A percentile compares a stretch with the other conserved stretches of the same genome.
Conservation (phyloP, 139 green algal genomes). For the Closterium sp. region DNA sequence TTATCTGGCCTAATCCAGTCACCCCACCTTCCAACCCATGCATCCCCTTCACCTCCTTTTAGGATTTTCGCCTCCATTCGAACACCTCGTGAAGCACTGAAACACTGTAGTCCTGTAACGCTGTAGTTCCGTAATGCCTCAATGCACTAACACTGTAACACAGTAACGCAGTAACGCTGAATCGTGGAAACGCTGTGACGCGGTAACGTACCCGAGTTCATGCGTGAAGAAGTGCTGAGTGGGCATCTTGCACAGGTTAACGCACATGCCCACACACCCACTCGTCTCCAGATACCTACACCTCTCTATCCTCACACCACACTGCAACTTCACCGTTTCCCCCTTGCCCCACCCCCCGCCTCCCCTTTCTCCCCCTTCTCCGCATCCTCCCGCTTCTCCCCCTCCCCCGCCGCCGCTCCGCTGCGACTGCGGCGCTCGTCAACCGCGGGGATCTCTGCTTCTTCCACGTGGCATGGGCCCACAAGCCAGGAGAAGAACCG, state of each 20-base stretch:
- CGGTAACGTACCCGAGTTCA: conserved; percentile 43
- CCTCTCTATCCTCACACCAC: conserved; percentile 66
- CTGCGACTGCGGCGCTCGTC: neutral
- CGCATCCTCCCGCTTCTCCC: neutral
- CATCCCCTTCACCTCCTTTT: neutral
- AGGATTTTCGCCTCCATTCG: neutral
- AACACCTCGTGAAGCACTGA: neutral
- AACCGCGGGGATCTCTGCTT: neutral
- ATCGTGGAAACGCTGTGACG: neutral
- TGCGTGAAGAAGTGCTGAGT: conserved; percentile 60
- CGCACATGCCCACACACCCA: conserved; percentile 54
- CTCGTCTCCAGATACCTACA: conserved; percentile 62
- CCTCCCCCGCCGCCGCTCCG: neutral
- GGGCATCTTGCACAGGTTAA: conserved; percentile 60
- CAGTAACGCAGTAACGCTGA: neutral
- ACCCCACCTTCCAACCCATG: neutral
- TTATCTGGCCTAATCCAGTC: no score
- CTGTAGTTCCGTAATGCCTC: neutral
- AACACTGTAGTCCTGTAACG: neutral
- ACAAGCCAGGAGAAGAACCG: conserved; percentile 78
- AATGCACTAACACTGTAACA: neutral
- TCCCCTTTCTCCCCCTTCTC: neutral
- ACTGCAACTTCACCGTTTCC: conserved; percentile 38
- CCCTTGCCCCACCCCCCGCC: neutral
- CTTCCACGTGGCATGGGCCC: conserved; percentile 42